phyloP scores from a whole-genome alignment of 2,329 filamentous ascomycete species.

The Aureobasidium sp. region DNA sequence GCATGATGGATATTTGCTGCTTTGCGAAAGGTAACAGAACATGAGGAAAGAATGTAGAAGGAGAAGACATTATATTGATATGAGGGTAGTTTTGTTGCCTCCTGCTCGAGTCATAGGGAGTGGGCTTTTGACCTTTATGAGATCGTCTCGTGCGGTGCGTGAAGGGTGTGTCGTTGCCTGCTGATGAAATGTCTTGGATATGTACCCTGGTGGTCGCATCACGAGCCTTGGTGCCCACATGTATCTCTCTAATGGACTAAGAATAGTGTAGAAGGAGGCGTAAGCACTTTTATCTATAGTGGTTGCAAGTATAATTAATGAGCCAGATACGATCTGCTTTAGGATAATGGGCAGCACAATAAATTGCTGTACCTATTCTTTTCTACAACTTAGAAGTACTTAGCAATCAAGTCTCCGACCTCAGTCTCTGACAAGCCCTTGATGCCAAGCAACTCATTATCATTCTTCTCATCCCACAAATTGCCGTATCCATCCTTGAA shows the following conservation, averaged over 20 bases:
- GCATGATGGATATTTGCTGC: background rate
- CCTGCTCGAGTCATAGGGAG: background rate
- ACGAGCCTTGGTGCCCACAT: background rate
- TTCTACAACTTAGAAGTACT: slow-evolving; percentile 1
- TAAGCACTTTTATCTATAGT: background rate
- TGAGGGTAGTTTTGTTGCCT: background rate
- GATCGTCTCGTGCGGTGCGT: background rate
- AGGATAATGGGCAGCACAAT: background rate
- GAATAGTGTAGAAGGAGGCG: background rate
- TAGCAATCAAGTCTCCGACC: slow-evolving; percentile 25
- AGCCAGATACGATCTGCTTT: background rate
- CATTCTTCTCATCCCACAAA: slow-evolving; percentile 26
- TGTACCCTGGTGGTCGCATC: background rate
- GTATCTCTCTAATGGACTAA: background rate
- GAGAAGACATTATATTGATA: background rate
- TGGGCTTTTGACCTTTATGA: background rate
- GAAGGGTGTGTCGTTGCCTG: background rate
- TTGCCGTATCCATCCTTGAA: slow-evolving; percentile 28
- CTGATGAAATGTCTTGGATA: slow-evolving; percentile 5
- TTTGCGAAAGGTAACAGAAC: background rate
- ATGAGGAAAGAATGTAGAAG: background rate
- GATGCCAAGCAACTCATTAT: slow-evolving; percentile 33
- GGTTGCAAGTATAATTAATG: background rate
- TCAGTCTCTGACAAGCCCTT: slow-evolving; percentile 26
- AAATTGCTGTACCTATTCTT: background rate